Percentiles rank a stretch among this genome's conserved stretches.
Conservation (phyloP, 208 protist species). For the Leishmania tropica region DNA sequence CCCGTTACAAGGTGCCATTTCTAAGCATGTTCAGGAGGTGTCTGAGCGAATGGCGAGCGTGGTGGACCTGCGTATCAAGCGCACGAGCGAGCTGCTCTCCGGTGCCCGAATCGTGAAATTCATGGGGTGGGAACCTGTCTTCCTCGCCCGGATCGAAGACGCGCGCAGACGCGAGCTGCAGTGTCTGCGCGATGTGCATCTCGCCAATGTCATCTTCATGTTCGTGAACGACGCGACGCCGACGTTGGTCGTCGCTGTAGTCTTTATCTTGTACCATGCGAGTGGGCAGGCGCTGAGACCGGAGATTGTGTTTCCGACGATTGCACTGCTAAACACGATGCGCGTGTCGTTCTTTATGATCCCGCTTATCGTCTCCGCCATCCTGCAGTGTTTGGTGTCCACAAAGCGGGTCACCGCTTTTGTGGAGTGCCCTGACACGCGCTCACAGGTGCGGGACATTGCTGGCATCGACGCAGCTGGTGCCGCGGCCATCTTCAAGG, state of each 20-base stretch:
- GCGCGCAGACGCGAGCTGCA: slow-evolving; percentile 55
- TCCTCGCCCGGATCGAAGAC: slow-evolving; percentile 48
- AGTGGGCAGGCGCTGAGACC: slow-evolving; percentile 67
- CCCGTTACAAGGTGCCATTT: slow-evolving; percentile 61
- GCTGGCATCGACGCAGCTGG: slow-evolving; percentile 12
- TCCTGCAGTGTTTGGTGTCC: slow-evolving; percentile 80
- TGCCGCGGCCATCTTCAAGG: slow-evolving; percentile 33
- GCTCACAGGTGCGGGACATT: slow-evolving; percentile 24
- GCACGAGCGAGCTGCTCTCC: slow-evolving; percentile 88
- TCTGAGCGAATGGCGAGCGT: slow-evolving; percentile 33
- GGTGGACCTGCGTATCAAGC: slow-evolving; percentile 85
- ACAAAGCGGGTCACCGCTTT: slow-evolving; percentile 66
- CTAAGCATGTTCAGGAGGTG: slow-evolving; percentile 38
- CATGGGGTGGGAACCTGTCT: slow-evolving; percentile 85
- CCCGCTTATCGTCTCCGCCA: slow-evolving; percentile 60
- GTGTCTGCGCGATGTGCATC: slow-evolving; percentile 41
- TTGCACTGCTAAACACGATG: slow-evolving; percentile 91
- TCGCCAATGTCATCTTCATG: slow-evolving; percentile 39
- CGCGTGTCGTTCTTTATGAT: slow-evolving; percentile 92
- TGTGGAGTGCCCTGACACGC: slow-evolving; percentile 48
- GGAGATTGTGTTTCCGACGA: slow-evolving; percentile 86
- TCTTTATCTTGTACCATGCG: slow-evolving; percentile 59
- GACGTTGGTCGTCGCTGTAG: slow-evolving; percentile 57
- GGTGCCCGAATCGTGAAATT: slow-evolving; percentile 93
- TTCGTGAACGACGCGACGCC: slow-evolving; percentile 70